Evolutionary conservation across 202 grass and related monocot species (phyloP).

Genomic region (Zoysia matrella): DNA sequence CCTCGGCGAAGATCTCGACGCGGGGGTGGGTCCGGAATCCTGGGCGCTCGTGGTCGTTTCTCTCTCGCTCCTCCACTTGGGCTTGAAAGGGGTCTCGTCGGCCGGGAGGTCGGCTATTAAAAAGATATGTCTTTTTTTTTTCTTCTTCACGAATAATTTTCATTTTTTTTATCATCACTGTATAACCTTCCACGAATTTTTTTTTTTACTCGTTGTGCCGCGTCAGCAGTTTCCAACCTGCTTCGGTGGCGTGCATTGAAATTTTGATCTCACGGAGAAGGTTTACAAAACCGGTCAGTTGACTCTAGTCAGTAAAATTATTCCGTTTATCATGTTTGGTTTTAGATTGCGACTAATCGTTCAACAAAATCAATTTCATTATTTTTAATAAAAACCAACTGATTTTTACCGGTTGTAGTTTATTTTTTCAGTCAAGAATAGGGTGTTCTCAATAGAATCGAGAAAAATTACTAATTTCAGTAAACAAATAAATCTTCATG

Average conservation of each 20-base stretch:
- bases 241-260: slow-evolving; percentile 39
- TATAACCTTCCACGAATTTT: background rate
- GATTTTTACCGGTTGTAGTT: too few relatives aligned
- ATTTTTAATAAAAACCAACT: too few relatives aligned
- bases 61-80: background rate
- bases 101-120: slow-evolving; percentile 42
- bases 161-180: background rate
- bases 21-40: slow-evolving; percentile 29
- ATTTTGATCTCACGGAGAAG: background rate
- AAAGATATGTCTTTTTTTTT: background rate
- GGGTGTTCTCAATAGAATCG: too few relatives aligned
- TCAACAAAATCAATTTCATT: too few relatives aligned
- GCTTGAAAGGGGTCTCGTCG: slow-evolving; percentile 6
- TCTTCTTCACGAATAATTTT: background rate
- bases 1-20: slow-evolving; percentile 26
- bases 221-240: slow-evolving; percentile 21
- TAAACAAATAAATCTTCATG: too few relatives aligned
- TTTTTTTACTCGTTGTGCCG: background rate
- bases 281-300: too few relatives aligned
- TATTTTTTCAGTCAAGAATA: too few relatives aligned
- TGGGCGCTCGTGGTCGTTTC: slow-evolving; percentile 25
- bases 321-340: too few relatives aligned
- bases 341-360: too few relatives aligned
- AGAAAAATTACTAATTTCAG: too few relatives aligned
- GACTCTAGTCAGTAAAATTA: too few relatives aligned